A percentile compares a stretch with the other conserved stretches of the same genome.
These are phyloP conservation scores for Oleoguttula mirabilis DNA, from an alignment of 495 filamentous ascomycete species.

Conservation along the genomic window DNA sequence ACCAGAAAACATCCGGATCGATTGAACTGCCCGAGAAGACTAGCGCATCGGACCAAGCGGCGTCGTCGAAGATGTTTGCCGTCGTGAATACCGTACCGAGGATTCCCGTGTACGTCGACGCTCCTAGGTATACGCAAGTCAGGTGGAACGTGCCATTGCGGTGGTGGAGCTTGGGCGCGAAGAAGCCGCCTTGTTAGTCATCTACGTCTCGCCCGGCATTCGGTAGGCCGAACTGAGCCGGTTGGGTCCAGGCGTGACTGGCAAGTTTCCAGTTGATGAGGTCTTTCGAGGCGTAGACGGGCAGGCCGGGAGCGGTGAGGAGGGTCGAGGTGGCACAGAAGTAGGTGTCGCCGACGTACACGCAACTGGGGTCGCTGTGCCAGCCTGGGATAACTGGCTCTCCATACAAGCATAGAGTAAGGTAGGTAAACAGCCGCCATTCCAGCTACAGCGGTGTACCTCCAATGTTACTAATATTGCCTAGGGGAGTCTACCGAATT, in stretches of 20 bases:
- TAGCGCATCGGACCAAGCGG: slow-evolving; percentile 31
- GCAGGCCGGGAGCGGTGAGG: slow-evolving; percentile 43
- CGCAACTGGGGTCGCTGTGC: slow-evolving; percentile 44
- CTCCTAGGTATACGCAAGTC: no score
- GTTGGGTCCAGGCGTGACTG: slow-evolving; percentile 25
- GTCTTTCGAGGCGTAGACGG: slow-evolving; percentile 41
- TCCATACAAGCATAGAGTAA: no score
- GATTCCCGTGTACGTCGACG: slow-evolving; percentile 1
- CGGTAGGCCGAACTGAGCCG: no score
- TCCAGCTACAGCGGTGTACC: no score
- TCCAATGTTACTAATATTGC: no score
- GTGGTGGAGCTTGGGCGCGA: slow-evolving; percentile 21
- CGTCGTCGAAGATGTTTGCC: slow-evolving; percentile 16
- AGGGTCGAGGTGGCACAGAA: slow-evolving; percentile 44
- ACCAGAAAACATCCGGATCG: slow-evolving; percentile 40
- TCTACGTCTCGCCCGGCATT: no score
- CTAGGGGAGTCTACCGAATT: no score
- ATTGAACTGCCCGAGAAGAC: slow-evolving; percentile 27
- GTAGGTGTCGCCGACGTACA: slow-evolving; percentile 40
- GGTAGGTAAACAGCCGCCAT: no score
- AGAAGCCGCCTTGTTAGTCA: slow-evolving; percentile 26
- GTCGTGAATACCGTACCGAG: slow-evolving; percentile 13
- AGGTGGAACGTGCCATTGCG: slow-evolving; percentile 25
- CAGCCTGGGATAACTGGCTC: no score
- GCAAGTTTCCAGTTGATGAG: slow-evolving; percentile 42